Evolutionary conservation across 495 filamentous ascomycete species (phyloP), one percentile per base, ranked within the genome.

Genomic region (Halenospora varia): DNA sequence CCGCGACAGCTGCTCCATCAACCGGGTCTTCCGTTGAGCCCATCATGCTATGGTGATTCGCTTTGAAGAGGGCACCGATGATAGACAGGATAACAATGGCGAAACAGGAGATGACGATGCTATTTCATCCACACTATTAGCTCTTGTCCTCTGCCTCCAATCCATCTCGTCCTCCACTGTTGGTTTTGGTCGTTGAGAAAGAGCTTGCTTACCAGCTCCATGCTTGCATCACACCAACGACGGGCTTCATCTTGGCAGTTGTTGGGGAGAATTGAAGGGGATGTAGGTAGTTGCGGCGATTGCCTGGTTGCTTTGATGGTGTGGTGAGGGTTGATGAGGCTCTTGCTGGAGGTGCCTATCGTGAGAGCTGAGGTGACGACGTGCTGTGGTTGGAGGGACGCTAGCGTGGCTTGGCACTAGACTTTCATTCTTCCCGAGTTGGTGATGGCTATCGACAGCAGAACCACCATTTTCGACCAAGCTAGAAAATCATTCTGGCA

Each of bases 221-320:
- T 68, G 92, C 92, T 76, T 95, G 92, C 78, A 94, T 76, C 55
- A 88, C 83, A 62, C 89, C 87, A 48, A 96, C 88, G 67, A 96
- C 75, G 53, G 92, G 92, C 85, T 96, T 96, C 90, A 96, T 96
- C 45, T 47, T 63, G 52, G 42, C 11, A 29, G 26, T 29, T 56
- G 44, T 22, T 58, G 47, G 17, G 17, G 50, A 24, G 48, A 45
- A 13, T 13, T 23, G 47, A 17, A 25, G 26, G 29, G 15, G 25
- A 23, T 35, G 13, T 4, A 35, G 29, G 13, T n/a, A n/a, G n/a
- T n/a, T 35, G 29, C 29, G 29, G 29, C 29, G 29, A 35, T 35
- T 35, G 29, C 29, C 29, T 35, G 6, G 29, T 35, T 4, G 4
- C 4, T 35, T 45, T 41, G 24, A 48, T 2, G 49, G 10, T 46